Percentiles rank a stretch among this genome's conserved stretches.
phyloP scores from a whole-genome alignment of 805 yeast genomes.

The Saitoella complicata region DNA sequence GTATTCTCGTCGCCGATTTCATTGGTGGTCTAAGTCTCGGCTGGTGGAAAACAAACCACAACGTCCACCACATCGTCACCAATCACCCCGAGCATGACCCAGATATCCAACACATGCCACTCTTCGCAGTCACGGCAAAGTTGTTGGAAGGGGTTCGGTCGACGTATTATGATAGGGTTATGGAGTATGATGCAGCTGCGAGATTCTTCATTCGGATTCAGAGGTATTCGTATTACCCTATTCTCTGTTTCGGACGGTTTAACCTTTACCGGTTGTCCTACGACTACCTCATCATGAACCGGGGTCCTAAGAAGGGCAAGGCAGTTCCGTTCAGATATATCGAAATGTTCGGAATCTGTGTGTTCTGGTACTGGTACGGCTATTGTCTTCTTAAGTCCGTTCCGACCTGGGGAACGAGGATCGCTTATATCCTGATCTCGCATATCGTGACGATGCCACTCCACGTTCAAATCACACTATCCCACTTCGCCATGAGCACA shows the following conservation, averaged over 20 bases:
- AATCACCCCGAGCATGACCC: slow-evolving; percentile 91
- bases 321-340: slow-evolving; percentile 78
- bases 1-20: slow-evolving; percentile 58
- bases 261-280: slow-evolving; percentile 70
- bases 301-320: slow-evolving; percentile 64
- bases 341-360: slow-evolving; percentile 51
- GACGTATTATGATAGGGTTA: slow-evolving; percentile 54
- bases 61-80: slow-evolving; percentile 83
- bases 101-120: slow-evolving; percentile 83
- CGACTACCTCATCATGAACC: slow-evolving; percentile 56
- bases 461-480: slow-evolving; percentile 81
- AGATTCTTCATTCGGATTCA: slow-evolving; percentile 44
- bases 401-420: slow-evolving; percentile 36
- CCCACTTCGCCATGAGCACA: slow-evolving; percentile 90
- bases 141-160: slow-evolving; percentile 57
- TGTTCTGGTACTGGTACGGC: slow-evolving; percentile 71
- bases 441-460: slow-evolving; percentile 77
- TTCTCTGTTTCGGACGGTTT: slow-evolving; percentile 69
- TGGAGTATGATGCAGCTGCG: slow-evolving; percentile 57
- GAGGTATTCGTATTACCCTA: slow-evolving; percentile 56
- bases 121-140: slow-evolving; percentile 68
- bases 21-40: slow-evolving; percentile 80
- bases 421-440: slow-evolving; percentile 49
- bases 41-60: slow-evolving; percentile 92
- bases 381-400: slow-evolving; percentile 42